Percentiles rank a stretch among this genome's conserved stretches.
These are phyloP conservation scores for Asterella californica DNA, from an alignment of 225 moss, liverwort and hornwort genomes.

Conservation along the genomic window DNA sequence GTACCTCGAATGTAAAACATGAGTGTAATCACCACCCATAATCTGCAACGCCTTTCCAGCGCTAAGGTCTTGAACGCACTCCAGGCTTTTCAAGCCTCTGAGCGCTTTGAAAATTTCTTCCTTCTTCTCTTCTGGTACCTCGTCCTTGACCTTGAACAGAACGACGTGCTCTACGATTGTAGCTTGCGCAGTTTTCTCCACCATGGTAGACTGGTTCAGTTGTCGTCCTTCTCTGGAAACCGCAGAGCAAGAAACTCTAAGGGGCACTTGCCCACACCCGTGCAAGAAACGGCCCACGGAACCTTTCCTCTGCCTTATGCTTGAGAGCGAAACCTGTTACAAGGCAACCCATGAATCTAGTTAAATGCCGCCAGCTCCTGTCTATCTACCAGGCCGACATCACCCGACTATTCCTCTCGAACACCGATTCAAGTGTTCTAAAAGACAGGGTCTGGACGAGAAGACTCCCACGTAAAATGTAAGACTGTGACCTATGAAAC, in stretches of 20 bases:
- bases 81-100: slow-evolving; percentile 45
- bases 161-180: slow-evolving; percentile 56
- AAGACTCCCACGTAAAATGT: neutral
- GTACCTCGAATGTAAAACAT: slow-evolving; percentile 63
- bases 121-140: slow-evolving; percentile 7
- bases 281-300: neutral
- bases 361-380: neutral
- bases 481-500: neutral
- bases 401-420: neutral
- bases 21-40: slow-evolving; percentile 56
- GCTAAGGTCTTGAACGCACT: slow-evolving; percentile 50
- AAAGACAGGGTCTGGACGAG: neutral
- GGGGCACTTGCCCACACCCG: neutral
- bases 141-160: slow-evolving; percentile 53
- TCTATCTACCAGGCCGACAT: neutral
- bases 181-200: slow-evolving; percentile 14
- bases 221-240: neutral
- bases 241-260: slow-evolving; percentile 7
- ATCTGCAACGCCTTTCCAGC: slow-evolving; percentile 47
- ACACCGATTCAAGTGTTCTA: neutral
- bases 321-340: slow-evolving; percentile 2
- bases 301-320: neutral
- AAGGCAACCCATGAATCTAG: neutral
- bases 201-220: neutral
- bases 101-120: slow-evolving; percentile 37